These are phyloP conservation scores for Fraxinus quadrangulata DNA, from an alignment of 257 asterid genomes.

Conservation along the genomic window DNA sequence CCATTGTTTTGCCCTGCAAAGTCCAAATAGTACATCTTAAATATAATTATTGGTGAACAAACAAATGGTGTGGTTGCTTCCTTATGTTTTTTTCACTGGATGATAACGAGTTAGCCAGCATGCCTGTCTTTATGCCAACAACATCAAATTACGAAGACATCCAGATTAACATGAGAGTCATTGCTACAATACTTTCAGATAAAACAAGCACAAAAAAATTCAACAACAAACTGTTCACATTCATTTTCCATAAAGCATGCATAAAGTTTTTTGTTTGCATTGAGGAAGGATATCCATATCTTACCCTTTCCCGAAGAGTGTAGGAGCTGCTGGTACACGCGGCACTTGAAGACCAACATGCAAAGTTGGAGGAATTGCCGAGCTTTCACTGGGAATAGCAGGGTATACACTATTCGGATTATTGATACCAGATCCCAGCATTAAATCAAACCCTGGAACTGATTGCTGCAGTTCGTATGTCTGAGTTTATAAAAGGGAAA, in stretches of 20 bases:
- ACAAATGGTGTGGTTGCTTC: background rate
- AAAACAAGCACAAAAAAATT: background rate
- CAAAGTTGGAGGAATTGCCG: constrained; percentile 47
- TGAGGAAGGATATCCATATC: constrained; percentile 10
- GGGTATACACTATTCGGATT: constrained; percentile 44
- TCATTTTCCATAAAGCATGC: background rate
- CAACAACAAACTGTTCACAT: background rate
- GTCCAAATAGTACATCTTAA: constrained; percentile 12
- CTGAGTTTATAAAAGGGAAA: constrained; percentile 28
- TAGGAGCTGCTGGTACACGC: constrained; percentile 41
- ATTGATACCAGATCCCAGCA: constrained; percentile 42
- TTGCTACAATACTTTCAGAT: background rate
- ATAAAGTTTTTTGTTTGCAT: background rate
- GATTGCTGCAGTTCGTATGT: constrained; percentile 56
- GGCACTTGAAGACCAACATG: constrained; percentile 54
- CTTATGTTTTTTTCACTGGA: background rate
- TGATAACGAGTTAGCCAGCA: background rate
- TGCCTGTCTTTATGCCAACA: background rate
- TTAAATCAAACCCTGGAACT: constrained; percentile 44
- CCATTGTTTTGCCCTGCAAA: constrained; percentile 87
- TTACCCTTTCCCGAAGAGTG: constrained; percentile 85
- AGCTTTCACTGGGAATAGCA: constrained; percentile 43
- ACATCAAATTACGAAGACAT: background rate
- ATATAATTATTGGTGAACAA: background rate
- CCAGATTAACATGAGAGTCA: too few species aligned